Percentiles rank a stretch among this genome's conserved stretches.
These are phyloP conservation scores for Chytriomyces sp. DNA, from an alignment of 192 early-diverging fungal species.

Conservation along the genomic window DNA sequence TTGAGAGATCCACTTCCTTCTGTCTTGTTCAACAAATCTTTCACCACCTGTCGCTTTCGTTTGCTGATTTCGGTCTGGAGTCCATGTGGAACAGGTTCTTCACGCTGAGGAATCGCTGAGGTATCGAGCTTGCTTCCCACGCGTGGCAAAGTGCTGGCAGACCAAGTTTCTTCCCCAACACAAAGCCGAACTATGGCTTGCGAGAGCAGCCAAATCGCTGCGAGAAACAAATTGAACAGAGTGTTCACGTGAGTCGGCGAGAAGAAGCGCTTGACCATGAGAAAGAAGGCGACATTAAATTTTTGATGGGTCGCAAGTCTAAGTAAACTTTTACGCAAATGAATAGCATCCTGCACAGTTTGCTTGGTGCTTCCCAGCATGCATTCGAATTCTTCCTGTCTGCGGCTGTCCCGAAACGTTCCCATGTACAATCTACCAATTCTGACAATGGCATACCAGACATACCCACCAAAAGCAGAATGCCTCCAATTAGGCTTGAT, in stretches of 20 bases:
- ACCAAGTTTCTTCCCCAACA: slow-evolving; percentile 11
- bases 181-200: slow-evolving; percentile 11
- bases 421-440: slow-evolving; percentile 25
- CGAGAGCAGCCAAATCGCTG: background rate
- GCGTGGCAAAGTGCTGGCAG: background rate
- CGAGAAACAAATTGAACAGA: slow-evolving; percentile 2
- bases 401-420: slow-evolving; percentile 11
- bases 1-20: no score
- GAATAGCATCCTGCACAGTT: slow-evolving; percentile 10
- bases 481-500: slow-evolving; percentile 5
- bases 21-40: background rate
- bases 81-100: background rate
- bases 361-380: slow-evolving; percentile 10
- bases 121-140: slow-evolving; percentile 18
- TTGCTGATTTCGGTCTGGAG: background rate
- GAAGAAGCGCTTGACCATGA: slow-evolving; percentile 8
- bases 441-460: slow-evolving; percentile 7
- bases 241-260: slow-evolving; percentile 27
- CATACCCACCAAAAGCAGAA: background rate
- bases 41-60: background rate
- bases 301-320: slow-evolving; percentile 4
- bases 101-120: background rate
- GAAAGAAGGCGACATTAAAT: slow-evolving; percentile 7
- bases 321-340: background rate
- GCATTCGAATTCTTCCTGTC: slow-evolving; percentile 29